A percentile compares a stretch with the other conserved stretches of the same genome.
These are phyloP conservation scores for Coemansia sp. DNA, from an alignment of 192 early-diverging fungal species.

Conservation along the genomic window DNA sequence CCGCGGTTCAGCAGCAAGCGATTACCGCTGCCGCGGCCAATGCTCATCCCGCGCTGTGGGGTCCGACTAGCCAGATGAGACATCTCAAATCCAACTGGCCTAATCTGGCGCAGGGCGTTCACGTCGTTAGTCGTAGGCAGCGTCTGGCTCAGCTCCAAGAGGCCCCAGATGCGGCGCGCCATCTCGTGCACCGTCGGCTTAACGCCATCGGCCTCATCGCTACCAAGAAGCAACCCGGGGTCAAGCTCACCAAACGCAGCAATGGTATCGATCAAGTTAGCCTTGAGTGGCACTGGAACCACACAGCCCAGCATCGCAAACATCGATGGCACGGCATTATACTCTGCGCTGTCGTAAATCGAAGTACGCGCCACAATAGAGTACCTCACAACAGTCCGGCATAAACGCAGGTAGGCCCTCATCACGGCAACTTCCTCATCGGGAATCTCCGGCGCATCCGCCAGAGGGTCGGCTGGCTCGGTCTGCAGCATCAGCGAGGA, in stretches of 20 bases:
- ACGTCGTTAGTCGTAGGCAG: constrained; percentile 49
- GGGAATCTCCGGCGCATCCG: constrained; percentile 56
- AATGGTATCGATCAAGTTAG: constrained; percentile 72
- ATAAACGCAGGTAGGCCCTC: constrained; percentile 71
- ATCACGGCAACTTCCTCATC: constrained; percentile 73
- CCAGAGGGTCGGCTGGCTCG: constrained; percentile 27
- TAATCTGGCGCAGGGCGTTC: constrained; percentile 16
- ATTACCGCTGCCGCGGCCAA: constrained; percentile 30
- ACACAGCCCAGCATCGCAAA: constrained; percentile 79
- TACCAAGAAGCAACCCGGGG: constrained; percentile 29
- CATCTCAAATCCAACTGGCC: constrained; percentile 14
- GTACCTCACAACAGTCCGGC: constrained; percentile 73
- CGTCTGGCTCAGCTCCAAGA: constrained; percentile 73
- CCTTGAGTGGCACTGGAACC: constrained; percentile 78
- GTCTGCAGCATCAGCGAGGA: constrained; percentile 52
- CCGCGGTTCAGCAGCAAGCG: constrained; percentile 22
- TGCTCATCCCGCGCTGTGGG: constrained; percentile 14
- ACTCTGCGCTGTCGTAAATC: constrained; percentile 68
- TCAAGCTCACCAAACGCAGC: constrained; percentile 71
- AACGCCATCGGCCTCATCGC: constrained; percentile 23
- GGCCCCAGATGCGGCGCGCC: constrained; percentile 71
- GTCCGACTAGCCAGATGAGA: constrained; percentile 19
- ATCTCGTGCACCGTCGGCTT: constrained; percentile 54
- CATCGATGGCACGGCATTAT: constrained; percentile 66
- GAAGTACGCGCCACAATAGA: constrained; percentile 66